phyloP scores from a whole-genome alignment of 1,284 basidiomycete species.

The Ceratobasidium sp. region DNA sequence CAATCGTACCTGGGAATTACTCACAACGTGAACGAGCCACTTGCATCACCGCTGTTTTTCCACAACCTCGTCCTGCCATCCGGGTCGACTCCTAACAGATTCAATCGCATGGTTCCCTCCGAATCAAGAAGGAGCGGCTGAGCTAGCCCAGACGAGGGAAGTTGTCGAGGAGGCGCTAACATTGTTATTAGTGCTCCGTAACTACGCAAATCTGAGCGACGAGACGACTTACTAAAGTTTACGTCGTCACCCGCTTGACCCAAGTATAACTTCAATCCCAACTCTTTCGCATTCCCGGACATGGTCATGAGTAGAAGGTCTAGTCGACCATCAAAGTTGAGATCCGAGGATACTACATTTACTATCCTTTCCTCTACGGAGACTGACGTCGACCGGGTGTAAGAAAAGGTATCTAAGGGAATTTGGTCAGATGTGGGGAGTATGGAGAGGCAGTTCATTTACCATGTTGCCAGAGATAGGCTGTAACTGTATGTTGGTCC shows the following conservation, averaged over 20 bases:
- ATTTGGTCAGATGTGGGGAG: not conserved
- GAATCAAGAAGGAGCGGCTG: slow-evolving; percentile 90
- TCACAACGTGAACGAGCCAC: slow-evolving; percentile 13
- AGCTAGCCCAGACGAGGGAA: slow-evolving; percentile 69
- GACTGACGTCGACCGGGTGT: slow-evolving; percentile 58
- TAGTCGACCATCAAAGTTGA: slow-evolving; percentile 87
- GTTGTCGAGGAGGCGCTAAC: slow-evolving; percentile 54
- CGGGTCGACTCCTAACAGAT: slow-evolving; percentile 77
- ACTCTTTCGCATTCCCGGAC: slow-evolving; percentile 54
- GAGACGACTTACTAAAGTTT: slow-evolving; percentile 44
- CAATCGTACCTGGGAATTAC: not conserved
- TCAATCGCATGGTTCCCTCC: slow-evolving; percentile 87
- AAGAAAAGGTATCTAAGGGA: slow-evolving; percentile 64
- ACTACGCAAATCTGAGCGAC: not conserved
- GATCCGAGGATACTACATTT: slow-evolving; percentile 92
- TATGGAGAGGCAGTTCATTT: slow-evolving; percentile 43
- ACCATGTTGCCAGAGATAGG: slow-evolving; percentile 89
- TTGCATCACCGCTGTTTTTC: slow-evolving; percentile 65
- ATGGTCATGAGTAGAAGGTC: slow-evolving; percentile 87
- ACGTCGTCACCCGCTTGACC: slow-evolving; percentile 74
- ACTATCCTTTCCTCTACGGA: slow-evolving; percentile 46
- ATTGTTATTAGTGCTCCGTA: not conserved
- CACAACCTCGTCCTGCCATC: slow-evolving; percentile 59
- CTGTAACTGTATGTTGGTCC: slow-evolving; percentile 73
- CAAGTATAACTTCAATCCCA: slow-evolving; percentile 73